Percentiles rank a stretch among this genome's conserved stretches.
phyloP scores from a whole-genome alignment of 1,284 basidiomycete genomes.

The Porogramme epimiltina region DNA sequence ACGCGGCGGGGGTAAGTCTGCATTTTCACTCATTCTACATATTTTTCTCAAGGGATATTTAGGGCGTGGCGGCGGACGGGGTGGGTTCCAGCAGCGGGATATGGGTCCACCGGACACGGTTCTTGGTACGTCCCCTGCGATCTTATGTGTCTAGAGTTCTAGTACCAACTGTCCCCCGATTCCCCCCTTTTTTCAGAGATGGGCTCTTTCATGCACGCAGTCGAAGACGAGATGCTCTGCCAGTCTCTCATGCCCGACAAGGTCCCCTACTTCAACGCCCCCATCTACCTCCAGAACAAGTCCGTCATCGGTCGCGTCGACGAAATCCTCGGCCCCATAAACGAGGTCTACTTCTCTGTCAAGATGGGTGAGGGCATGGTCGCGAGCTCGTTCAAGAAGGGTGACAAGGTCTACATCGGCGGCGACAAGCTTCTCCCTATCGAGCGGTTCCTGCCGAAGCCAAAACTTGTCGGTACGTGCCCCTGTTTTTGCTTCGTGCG shows the following conservation, averaged over 20 bases:
- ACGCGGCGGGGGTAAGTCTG: slow-evolving; percentile 24
- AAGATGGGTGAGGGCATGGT: slow-evolving; percentile 98
- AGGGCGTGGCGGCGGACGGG: slow-evolving; percentile 32
- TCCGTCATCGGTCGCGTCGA: slow-evolving; percentile 95
- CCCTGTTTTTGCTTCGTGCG: slow-evolving; percentile 14
- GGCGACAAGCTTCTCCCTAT: slow-evolving; percentile 96
- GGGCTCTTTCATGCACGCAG: slow-evolving; percentile 90
- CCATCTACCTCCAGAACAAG: slow-evolving; percentile 98
- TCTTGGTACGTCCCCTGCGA: slow-evolving; percentile 53
- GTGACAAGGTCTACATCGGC: slow-evolving; percentile 97
- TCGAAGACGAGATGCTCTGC: slow-evolving; percentile 99
- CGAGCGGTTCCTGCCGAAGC: slow-evolving; percentile 97
- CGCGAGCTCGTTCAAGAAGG: slow-evolving; percentile 93
- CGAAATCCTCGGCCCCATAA: slow-evolving; percentile 97
- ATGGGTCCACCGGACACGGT: slow-evolving; percentile 85
- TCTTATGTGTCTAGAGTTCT: background rate
- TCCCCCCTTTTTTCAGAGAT: slow-evolving; percentile 59
- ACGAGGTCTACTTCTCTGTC: slow-evolving; percentile 97
- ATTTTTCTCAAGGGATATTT: too few relatives aligned
- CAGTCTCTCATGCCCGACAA: slow-evolving; percentile 83
- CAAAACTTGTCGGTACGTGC: slow-evolving; percentile 74
- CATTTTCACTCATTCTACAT: background rate
- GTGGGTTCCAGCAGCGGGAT: slow-evolving; percentile 69
- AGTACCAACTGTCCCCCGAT: background rate
- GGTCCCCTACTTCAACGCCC: slow-evolving; percentile 99